These are phyloP conservation scores for Pichia cactophila DNA, from an alignment of 1,139 yeast species.

Conservation along the genomic window DNA sequence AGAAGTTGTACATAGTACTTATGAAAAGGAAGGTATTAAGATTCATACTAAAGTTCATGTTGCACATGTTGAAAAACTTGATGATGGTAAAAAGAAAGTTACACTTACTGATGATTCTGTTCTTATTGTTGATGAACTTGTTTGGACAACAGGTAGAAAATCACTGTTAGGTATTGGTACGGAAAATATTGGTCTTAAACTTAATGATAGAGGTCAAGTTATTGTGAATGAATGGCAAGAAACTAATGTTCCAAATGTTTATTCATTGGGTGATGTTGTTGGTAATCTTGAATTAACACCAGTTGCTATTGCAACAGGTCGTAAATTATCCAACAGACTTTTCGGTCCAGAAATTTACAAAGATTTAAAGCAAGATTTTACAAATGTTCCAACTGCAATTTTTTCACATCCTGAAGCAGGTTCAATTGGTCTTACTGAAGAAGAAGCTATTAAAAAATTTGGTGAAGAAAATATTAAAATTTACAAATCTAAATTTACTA, in stretches of 20 bases:
- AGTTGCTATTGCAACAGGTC: constrained; percentile 97
- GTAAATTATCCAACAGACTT: constrained; percentile 82
- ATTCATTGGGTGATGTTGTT: constrained; percentile 87
- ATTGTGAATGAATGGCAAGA: constrained; percentile 82
- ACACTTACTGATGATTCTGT: constrained; percentile 42
- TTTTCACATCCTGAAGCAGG: constrained; percentile 98
- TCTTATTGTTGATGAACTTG: constrained; percentile 67
- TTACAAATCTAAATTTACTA: constrained; percentile 74
- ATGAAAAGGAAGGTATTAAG: constrained; percentile 71
- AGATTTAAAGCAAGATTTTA: constrained; percentile 71
- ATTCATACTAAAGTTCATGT: constrained; percentile 65
- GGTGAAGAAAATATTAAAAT: constrained; percentile 78
- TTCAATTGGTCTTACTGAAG: constrained; percentile 77
- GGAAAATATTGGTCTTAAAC: constrained; percentile 65
- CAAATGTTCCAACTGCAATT: constrained; percentile 81
- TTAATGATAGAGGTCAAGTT: constrained; percentile 51
- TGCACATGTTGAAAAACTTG: constrained; percentile 50
- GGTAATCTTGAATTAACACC: constrained; percentile 94
- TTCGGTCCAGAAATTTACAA: constrained; percentile 72
- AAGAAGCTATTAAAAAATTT: constrained; percentile 65
- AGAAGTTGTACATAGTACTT: constrained; percentile 68
- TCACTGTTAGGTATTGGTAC: constrained; percentile 68
- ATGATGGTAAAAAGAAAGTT: constrained; percentile 56
- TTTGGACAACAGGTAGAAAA: constrained; percentile 93
- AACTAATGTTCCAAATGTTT: constrained; percentile 64